Evolutionary conservation across 768 basidiomycete genomes (phyloP), one percentile per base, ranked within the genome.

Genomic region (Imleria badia): DNA sequence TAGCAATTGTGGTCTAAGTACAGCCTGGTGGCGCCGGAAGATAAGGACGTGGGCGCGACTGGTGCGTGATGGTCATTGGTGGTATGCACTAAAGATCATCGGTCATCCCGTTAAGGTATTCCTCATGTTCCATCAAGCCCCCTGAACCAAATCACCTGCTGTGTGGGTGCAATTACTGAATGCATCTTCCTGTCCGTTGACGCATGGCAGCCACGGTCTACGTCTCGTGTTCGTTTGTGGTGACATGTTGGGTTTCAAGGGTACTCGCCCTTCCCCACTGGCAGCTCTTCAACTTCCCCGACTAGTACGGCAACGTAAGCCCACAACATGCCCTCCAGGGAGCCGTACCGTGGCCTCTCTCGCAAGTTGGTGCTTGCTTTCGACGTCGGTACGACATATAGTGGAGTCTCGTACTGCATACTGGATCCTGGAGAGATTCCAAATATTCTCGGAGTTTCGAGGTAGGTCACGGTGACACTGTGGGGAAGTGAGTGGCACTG

Each of bases 281-380:
- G 6, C 26, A 7, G 13, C 36, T 23, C 26, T 29, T n/a, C 30
- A 15, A 20, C n/a, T n/a, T 20, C 8, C 40, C 13, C 51, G 1
- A 14, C 40, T 33, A 30, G 22, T 38, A 39, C 50, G 34, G 12
- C 17, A 14, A 47, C 48, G 19, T 36, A 9, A 47, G n/a, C 20
- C 8, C 33, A 19, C 52, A 59, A 26, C 48, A 72, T 73, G 72
- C 15, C 60, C 6, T 49, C 67, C 10, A 54, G 67, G 22, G 39
- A 70, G 38, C 65, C 68, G 1, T 80, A 73, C 54, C 47, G 60
- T n/a, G 79, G 79, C 2, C 54, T 49, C 0, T 53, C 59, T 15
- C 69, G 77, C 56, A 78, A 76, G 46, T 58, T 78, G 2, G 72
- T 78, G 0, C 56, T 78, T 13, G 76, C 75, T 12, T 73, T 78